These are phyloP conservation scores for Dipodascus albidus DNA, from an alignment of 805 yeast genomes.

Conservation along the genomic window DNA sequence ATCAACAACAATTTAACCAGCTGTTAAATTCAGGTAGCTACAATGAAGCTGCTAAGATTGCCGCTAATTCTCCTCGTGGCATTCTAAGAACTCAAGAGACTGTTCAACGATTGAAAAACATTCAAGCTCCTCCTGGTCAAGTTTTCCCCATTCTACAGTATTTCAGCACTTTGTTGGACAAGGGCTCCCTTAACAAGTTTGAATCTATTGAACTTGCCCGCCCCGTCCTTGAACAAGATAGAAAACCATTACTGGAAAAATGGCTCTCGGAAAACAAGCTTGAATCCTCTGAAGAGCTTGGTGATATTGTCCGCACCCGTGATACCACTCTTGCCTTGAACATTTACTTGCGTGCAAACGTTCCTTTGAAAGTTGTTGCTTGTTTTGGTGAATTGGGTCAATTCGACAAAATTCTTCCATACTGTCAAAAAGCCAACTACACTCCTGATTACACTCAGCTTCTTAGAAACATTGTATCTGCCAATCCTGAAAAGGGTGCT, in stretches of 20 bases:
- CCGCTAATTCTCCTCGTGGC: slow-evolving; percentile 82
- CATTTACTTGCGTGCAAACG: slow-evolving; percentile 73
- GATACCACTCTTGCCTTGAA: slow-evolving; percentile 82
- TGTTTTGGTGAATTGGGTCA: slow-evolving; percentile 92
- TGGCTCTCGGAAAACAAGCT: slow-evolving; percentile 94
- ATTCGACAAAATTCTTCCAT: slow-evolving; percentile 90
- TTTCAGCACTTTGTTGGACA: slow-evolving; percentile 81
- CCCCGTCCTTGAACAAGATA: slow-evolving; percentile 91
- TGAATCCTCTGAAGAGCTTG: slow-evolving; percentile 91
- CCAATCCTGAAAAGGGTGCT: slow-evolving; percentile 95
- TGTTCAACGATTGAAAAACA: slow-evolving; percentile 78
- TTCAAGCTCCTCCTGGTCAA: slow-evolving; percentile 89
- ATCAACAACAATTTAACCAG: slow-evolving; percentile 83
- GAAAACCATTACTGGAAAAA: slow-evolving; percentile 86
- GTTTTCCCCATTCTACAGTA: slow-evolving; percentile 90
- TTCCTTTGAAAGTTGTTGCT: slow-evolving; percentile 81
- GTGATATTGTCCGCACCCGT: slow-evolving; percentile 86
- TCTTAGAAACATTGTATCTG: slow-evolving; percentile 81
- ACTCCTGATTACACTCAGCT: slow-evolving; percentile 83
- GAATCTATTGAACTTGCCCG: slow-evolving; percentile 92
- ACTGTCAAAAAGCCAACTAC: slow-evolving; percentile 79
- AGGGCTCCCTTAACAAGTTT: slow-evolving; percentile 82
- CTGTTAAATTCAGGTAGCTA: slow-evolving; percentile 78
- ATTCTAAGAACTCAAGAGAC: slow-evolving; percentile 84
- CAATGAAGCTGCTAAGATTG: slow-evolving; percentile 87